Base-by-base conservation (phyloP, 768 basidiomycete genomes). In the Aureoboletus auriporus region DNA sequence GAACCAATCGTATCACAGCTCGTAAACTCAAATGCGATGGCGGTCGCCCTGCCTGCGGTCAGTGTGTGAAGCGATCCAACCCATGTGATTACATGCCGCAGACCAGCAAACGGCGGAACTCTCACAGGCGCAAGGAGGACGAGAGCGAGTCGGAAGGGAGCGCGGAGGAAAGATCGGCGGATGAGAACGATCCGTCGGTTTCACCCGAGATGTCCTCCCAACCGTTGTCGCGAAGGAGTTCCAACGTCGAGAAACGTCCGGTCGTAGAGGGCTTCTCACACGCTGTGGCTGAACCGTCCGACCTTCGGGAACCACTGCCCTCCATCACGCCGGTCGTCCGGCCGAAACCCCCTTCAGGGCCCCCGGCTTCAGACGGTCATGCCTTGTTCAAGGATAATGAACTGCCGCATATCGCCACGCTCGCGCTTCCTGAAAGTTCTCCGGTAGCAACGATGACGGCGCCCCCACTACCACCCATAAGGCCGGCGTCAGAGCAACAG, bases 1-100 rank as follows among this genome's bases (percentile, higher is more conserved):
- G 45, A 60, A 60, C 34, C 46, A 51, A 54, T 56, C 43, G 39
- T 51, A 55, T 46, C 52, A 44, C 66, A 91, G 89, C 89, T 42
- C 82, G 89, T 51, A 92, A 92, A 71, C 75, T 92, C 37, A 91
- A 91, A 72, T 92, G 89, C 65, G 89, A 92, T 59, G 89, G 89
- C 42, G 86, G 84, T 36, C 80, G 86, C 42, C 89, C 89, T 8
- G 84, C 88, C 12, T 92, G 89, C 62, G 74, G 80, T 40, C 89
- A 92, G 64, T 92, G 89, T 62, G 70, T 82, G 51, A 90, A 91
- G 66, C 81, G 89, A 42, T 78, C 78, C 40, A 82, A 89, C 57
- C 69, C 80, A 13, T 92, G 89, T 66, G 89, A 90, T 61, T 92
- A 91, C 56, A 82, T 81, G 78, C 80, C 83, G 13, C 71, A 71